A percentile compares a stretch with the other conserved stretches of the same genome.
Evolutionary conservation across 2,329 filamentous ascomycete species (phyloP).

Genomic region (Aureobasidium pullulans): DNA sequence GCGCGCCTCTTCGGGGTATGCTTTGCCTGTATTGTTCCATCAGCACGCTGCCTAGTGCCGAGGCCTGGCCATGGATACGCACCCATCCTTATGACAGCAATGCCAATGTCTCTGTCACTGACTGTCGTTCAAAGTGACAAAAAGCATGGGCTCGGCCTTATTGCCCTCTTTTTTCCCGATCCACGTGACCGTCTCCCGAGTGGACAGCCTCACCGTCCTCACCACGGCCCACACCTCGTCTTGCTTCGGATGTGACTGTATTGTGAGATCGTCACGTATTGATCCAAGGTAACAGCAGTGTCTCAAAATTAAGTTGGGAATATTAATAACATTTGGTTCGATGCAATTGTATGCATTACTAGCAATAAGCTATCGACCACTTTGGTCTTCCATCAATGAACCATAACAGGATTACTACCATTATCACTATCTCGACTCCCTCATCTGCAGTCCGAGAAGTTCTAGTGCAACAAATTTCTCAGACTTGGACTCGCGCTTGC

Average conservation of each 20-base stretch:
- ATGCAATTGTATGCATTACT: neutral
- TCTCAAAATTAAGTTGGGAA: neutral
- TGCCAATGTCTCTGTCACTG: constrained; percentile 13
- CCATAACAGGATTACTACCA: no score
- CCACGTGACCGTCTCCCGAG: neutral
- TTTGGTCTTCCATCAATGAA: neutral
- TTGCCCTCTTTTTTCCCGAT: neutral
- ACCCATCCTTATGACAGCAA: constrained; percentile 13
- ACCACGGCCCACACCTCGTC: neutral
- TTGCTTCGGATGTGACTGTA: neutral
- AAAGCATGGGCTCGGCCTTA: constrained; percentile 7
- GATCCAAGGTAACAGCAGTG: neutral
- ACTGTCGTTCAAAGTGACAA: constrained; percentile 4
- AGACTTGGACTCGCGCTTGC: constrained; percentile 43
- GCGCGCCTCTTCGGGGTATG: constrained; percentile 22
- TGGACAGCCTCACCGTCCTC: no score
- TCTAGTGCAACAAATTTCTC: constrained; percentile 39
- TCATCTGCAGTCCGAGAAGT: neutral
- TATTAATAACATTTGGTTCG: neutral
- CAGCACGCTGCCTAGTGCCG: constrained; percentile 5
- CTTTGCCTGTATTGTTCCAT: constrained; percentile 19
- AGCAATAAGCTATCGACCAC: neutral
- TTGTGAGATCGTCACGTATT: neutral
- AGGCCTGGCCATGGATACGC: constrained; percentile 5
- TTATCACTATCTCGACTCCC: neutral